Evolutionary conservation across 1,139 yeast species (phyloP).

Genomic region (Diutina siamensis): DNA sequence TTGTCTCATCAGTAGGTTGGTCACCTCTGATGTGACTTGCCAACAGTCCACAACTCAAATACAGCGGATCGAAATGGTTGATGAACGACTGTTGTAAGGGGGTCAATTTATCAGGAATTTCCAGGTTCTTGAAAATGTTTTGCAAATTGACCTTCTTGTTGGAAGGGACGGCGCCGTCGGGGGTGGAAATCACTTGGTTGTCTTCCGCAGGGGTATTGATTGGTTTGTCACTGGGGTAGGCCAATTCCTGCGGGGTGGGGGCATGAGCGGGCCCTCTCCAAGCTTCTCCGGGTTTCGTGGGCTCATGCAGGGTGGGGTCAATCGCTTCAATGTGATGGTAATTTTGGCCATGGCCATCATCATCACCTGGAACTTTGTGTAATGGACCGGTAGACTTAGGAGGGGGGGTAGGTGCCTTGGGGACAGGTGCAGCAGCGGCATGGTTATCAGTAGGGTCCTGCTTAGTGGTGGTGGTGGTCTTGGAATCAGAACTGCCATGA

Average conservation of each 20-base stretch:
- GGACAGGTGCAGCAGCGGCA: background rate
- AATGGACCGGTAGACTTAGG: background rate
- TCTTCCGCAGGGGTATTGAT: background rate
- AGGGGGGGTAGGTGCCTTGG: no score
- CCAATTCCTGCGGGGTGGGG: background rate
- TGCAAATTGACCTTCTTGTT: background rate
- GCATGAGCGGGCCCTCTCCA: background rate
- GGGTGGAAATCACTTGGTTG: no score
- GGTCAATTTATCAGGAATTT: background rate
- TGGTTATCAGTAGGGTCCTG: background rate
- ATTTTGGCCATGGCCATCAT: background rate
- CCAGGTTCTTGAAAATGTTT: background rate
- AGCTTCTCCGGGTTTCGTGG: slow-evolving; percentile 2
- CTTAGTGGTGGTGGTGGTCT: background rate
- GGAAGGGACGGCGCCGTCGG: no score
- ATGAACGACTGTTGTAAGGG: slow-evolving; percentile 1
- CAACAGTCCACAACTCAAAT: background rate
- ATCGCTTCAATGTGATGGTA: background rate
- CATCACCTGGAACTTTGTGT: background rate
- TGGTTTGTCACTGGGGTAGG: background rate
- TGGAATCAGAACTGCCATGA: background rate
- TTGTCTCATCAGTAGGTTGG: background rate
- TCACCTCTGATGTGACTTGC: background rate
- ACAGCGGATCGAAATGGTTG: background rate
- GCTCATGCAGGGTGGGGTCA: slow-evolving; percentile 1